Conservation (phyloP, 352 stramenopile genomes). For the Phytophthora quininea region DNA sequence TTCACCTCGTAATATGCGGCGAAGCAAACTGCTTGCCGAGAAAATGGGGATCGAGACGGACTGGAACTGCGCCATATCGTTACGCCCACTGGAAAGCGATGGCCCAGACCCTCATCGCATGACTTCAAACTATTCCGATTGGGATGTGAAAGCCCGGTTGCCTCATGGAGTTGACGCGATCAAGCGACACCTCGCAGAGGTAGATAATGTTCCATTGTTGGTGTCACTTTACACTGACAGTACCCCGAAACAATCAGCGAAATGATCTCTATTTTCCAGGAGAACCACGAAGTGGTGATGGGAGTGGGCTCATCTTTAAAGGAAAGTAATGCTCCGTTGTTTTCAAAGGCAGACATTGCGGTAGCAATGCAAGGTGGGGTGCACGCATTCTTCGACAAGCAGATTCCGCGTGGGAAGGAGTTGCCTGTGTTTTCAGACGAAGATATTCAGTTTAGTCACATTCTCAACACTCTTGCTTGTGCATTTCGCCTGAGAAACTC, state of each 20-base stretch:
- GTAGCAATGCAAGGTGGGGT: slow-evolving; percentile 73
- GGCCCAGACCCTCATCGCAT: slow-evolving; percentile 95
- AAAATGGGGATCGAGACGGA: slow-evolving; percentile 99
- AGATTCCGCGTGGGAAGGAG: slow-evolving; percentile 59
- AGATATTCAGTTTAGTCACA: slow-evolving; percentile 82
- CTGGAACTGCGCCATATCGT: slow-evolving; percentile 99
- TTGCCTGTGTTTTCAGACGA: slow-evolving; percentile 72
- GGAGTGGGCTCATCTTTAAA: slow-evolving; percentile 80
- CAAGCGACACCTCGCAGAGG: slow-evolving; percentile 94
- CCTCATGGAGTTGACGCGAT: slow-evolving; percentile 97
- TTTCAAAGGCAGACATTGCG: slow-evolving; percentile 71
- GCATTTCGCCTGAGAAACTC: slow-evolving; percentile 66
- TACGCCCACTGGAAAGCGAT: slow-evolving; percentile 92
- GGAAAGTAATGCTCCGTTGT: slow-evolving; percentile 79
- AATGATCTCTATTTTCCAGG: slow-evolving; percentile 91
- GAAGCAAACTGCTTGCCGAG: slow-evolving; percentile 96
- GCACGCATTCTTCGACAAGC: slow-evolving; percentile 75
- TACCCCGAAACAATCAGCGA: slow-evolving; percentile 94
- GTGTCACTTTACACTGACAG: slow-evolving; percentile 98
- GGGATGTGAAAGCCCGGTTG: slow-evolving; percentile 95
- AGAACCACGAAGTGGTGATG: slow-evolving; percentile 86
- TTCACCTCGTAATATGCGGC: slow-evolving; percentile 98
- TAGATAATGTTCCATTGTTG: slow-evolving; percentile 98
- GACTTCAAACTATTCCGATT: slow-evolving; percentile 98
- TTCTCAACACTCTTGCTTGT: slow-evolving; percentile 85